Evolutionary conservation across 2,329 filamentous ascomycete species (phyloP).

Genomic region (Claviceps cyperi): DNA sequence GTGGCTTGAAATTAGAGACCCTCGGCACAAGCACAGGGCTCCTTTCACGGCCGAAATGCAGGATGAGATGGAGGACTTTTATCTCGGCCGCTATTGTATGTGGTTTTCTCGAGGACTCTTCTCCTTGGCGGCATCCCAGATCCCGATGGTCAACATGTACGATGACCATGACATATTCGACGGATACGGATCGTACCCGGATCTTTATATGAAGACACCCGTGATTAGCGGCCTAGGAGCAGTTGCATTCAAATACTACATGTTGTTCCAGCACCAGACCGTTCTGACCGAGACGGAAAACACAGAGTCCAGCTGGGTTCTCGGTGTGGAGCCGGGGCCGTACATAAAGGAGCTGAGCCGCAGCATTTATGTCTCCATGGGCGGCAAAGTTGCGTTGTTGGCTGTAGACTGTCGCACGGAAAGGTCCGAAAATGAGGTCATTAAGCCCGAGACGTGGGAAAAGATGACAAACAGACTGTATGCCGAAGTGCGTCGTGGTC

Average conservation of each 20-base stretch:
- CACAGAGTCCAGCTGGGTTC: slow-evolving; percentile 80
- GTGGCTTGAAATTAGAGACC: slow-evolving; percentile 73
- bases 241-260: slow-evolving; percentile 95
- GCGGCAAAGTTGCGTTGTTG: slow-evolving; percentile 64
- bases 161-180: slow-evolving; percentile 90
- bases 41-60: slow-evolving; percentile 73
- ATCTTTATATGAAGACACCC: slow-evolving; percentile 79
- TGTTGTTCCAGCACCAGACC: slow-evolving; percentile 96
- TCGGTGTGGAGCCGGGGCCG: slow-evolving; percentile 67
- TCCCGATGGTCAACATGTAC: slow-evolving; percentile 97
- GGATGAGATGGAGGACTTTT: slow-evolving; percentile 76
- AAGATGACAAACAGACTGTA: slow-evolving; percentile 77
- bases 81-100: slow-evolving; percentile 73
- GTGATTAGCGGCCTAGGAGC: slow-evolving; percentile 83
- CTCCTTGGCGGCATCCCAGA: slow-evolving; percentile 81
- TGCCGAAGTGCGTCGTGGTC: slow-evolving; percentile 64
- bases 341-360: slow-evolving; percentile 81
- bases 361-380: slow-evolving; percentile 74
- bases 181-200: slow-evolving; percentile 84
- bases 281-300: slow-evolving; percentile 64
- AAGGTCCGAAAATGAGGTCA: slow-evolving; percentile 65
- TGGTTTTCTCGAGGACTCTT: slow-evolving; percentile 98
- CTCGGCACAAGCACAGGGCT: slow-evolving; percentile 61
- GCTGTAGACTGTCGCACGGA: slow-evolving; percentile 88
- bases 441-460: slow-evolving; percentile 71